These are phyloP conservation scores for Solanum infundibuliforme DNA, from an alignment of 257 asterid genomes.

Conservation along the genomic window DNA sequence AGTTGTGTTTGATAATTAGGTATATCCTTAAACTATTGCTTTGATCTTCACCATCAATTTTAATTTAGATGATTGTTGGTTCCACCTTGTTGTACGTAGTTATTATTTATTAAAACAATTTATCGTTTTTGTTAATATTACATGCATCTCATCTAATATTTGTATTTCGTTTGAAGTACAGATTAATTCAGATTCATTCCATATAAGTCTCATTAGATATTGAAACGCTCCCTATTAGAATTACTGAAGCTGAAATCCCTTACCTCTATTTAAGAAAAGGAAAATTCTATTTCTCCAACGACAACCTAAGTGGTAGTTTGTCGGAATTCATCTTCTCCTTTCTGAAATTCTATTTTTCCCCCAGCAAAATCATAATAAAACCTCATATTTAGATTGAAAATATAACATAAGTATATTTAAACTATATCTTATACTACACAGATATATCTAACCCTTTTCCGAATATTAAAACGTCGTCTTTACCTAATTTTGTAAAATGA, in stretches of 20 bases:
- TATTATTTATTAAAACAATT: background rate
- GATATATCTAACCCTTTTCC: background rate
- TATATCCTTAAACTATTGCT: background rate
- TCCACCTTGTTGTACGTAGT: background rate
- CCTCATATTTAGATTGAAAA: too few species aligned
- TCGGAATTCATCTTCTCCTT: too few species aligned
- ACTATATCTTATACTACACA: background rate
- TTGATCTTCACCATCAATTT: background rate
- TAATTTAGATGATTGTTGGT: background rate
- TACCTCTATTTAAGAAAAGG: background rate
- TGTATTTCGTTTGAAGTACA: fast-evolving
- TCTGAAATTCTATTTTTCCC: too few species aligned
- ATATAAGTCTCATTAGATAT: fast-evolving
- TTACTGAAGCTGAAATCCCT: background rate
- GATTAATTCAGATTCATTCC: fast-evolving
- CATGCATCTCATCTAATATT: background rate
- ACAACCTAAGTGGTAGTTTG: background rate
- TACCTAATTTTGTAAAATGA: background rate
- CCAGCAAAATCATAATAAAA: background rate
- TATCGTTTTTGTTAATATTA: background rate
- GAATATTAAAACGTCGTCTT: background rate
- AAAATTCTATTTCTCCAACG: background rate
- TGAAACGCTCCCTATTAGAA: background rate
- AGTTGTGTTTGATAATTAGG: background rate
- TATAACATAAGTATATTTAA: background rate